phyloP scores from a whole-genome alignment of 192 early-diverging fungal genomes.

The Linnemannia zychae region DNA sequence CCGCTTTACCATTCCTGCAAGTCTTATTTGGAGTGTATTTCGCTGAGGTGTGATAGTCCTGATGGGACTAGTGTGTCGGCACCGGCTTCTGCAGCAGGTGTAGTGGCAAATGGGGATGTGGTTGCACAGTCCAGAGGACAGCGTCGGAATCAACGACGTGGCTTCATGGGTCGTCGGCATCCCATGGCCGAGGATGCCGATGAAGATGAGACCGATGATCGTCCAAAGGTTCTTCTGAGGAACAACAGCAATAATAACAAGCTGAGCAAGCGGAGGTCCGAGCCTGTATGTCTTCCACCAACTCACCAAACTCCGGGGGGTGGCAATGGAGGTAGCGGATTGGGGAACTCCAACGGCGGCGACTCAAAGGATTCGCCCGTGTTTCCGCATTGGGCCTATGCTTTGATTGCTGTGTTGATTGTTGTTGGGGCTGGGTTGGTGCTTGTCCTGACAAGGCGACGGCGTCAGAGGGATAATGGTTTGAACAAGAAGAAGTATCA shows the following conservation, averaged over 20 bases:
- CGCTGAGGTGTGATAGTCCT: slow-evolving; percentile 14
- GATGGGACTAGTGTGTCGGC: not conserved
- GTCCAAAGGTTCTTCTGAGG: not conserved
- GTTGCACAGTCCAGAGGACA: not conserved
- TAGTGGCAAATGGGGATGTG: too few relatives aligned
- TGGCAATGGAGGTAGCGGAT: not conserved
- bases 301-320: not conserved
- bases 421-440: slow-evolving; percentile 6
- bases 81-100: not conserved
- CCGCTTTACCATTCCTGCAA: slow-evolving; percentile 35
- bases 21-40: slow-evolving; percentile 33
- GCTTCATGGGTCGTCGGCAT: not conserved
- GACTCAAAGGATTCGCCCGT: not conserved
- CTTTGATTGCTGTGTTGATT: slow-evolving; percentile 2
- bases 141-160: not conserved
- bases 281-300: not conserved
- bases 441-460: slow-evolving; percentile 6
- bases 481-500: not conserved
- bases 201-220: not conserved
- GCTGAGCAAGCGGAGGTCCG: not conserved
- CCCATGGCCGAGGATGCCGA: not conserved
- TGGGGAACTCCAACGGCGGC: not conserved
- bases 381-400: slow-evolving; percentile 26
- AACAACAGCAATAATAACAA: not conserved
- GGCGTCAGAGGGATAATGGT: not conserved